Base-by-base conservation (phyloP, 495 filamentous ascomycete genomes). In the Cercophora scortea region DNA sequence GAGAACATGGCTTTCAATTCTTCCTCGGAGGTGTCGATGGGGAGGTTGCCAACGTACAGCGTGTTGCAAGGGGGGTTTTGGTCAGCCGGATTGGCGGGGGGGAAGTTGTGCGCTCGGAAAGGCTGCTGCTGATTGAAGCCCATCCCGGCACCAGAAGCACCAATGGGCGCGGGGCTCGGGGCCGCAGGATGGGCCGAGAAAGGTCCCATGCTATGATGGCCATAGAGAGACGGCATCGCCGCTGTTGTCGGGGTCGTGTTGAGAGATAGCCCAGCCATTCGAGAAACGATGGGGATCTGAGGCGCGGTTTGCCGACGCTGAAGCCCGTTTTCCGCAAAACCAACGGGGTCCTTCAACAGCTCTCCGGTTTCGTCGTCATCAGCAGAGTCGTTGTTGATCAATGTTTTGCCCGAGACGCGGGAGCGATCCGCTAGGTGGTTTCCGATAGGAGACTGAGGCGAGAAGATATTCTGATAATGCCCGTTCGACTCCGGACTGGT, bases 31-130 rank as follows among this genome's bases (percentile, higher is more conserved):
- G 93, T 95, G 62, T 96, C 89, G 43, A 90, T 83, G 0, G 93
- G 93, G 40, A 98, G 77, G 61, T 98, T 98, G 17, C 93, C 93
- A 32, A 98, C 94, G 62, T 98, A 97, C 17, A 98, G 77, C 3
- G 93, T 98, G 67, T 98, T 98, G 75, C 94, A 98, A 8, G 93
- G 93, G 2, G 93, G 94, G 65, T 97, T 96, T 68, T 96, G 86
- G 61, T 98, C 94, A 32, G 93, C 93, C 4, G 92, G 93, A 59
- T 97, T 96, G 45, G 89, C 89, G 6, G 93, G 87, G 7, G 90
- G 89, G 48, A 89, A 86, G 62, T 86, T 89, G 56, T 82, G 84
- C 47, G 65, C 67, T 44, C 83, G 79, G 52, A 77, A 79, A 46
- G 78, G 79, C 55, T 81, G 79, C 45, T 80, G 85, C 56, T 79